phyloP scores from a whole-genome alignment of 2,329 filamentous ascomycete genomes.

The Zopfia rhizophila region DNA sequence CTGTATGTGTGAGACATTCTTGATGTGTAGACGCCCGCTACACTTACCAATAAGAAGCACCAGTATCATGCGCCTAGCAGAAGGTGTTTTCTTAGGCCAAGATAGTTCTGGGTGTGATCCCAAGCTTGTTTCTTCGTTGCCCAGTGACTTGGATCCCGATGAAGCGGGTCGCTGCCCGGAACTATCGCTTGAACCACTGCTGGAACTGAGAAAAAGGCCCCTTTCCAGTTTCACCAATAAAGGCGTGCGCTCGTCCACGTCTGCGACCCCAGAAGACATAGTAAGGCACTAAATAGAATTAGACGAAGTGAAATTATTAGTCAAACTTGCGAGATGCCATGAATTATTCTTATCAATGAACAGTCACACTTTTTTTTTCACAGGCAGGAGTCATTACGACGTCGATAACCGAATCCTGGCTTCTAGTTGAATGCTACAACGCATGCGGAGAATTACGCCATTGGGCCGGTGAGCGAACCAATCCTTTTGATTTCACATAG shows the following conservation, averaged over 20 bases:
- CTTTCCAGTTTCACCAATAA: too few species aligned
- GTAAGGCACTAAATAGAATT: constrained; percentile 5
- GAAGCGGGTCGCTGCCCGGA: neutral
- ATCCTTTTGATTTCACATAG: neutral
- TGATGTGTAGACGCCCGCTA: neutral
- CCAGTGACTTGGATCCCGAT: neutral
- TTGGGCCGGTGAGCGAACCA: neutral
- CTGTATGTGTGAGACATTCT: constrained; percentile 37
- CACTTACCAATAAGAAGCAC: constrained; percentile 30
- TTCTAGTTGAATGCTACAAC: neutral
- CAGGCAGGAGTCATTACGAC: too few species aligned
- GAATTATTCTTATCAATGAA: neutral
- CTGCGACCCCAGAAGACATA: too few species aligned
- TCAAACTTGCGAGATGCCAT: neutral
- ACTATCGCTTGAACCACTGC: constrained; percentile 7
- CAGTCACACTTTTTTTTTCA: too few species aligned
- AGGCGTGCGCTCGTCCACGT: too few species aligned
- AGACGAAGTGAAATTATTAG: constrained; percentile 1
- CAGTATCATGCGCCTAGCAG: constrained; percentile 22
- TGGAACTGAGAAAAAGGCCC: constrained; percentile 4
- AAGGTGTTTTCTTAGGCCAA: neutral
- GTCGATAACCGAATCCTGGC: too few species aligned
- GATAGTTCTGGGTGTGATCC: neutral
- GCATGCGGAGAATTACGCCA: constrained; percentile 1
- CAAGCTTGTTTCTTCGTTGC: constrained; percentile 26